These are phyloP conservation scores for Fusarium sp. DNA, from an alignment of 2,329 filamentous ascomycete species.

Conservation along the genomic window DNA sequence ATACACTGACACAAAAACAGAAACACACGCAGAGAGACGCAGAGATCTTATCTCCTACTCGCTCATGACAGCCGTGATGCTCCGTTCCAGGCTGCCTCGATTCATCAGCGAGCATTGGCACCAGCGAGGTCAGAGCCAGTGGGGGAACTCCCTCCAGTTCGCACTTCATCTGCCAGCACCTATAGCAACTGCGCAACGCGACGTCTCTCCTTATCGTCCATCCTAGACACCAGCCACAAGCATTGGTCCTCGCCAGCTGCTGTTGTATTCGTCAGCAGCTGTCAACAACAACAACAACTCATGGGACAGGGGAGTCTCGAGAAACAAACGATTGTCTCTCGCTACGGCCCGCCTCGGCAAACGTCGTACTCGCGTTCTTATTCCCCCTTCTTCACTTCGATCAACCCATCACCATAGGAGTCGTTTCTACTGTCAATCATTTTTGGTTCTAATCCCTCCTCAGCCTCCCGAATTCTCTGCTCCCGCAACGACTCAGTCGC, in stretches of 20 bases:
- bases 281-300: slow-evolving; percentile 11
- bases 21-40: slow-evolving; percentile 28
- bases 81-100: slow-evolving; percentile 20
- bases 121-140: not conserved
- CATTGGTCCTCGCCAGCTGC: slow-evolving; percentile 7
- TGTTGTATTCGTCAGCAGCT: slow-evolving; percentile 29
- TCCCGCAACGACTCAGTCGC: not conserved
- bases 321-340: slow-evolving; percentile 19
- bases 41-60: slow-evolving; percentile 13
- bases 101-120: slow-evolving; percentile 22
- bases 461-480: not conserved
- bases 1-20: slow-evolving; percentile 32
- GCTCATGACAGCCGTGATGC: slow-evolving; percentile 7
- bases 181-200: not conserved
- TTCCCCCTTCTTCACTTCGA: slow-evolving; percentile 1
- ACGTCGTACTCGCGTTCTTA: slow-evolving; percentile 9
- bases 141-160: slow-evolving; percentile 5
- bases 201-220: not conserved
- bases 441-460: not conserved
- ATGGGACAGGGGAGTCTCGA: slow-evolving; percentile 29
- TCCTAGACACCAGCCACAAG: slow-evolving; percentile 23
- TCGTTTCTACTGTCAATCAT: not conserved
- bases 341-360: slow-evolving; percentile 29
- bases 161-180: slow-evolving; percentile 4
- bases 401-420: not conserved